These are phyloP conservation scores for Cyclospora cayetanensis DNA, from an alignment of 169 alveolate genomes.

Conservation along the genomic window DNA sequence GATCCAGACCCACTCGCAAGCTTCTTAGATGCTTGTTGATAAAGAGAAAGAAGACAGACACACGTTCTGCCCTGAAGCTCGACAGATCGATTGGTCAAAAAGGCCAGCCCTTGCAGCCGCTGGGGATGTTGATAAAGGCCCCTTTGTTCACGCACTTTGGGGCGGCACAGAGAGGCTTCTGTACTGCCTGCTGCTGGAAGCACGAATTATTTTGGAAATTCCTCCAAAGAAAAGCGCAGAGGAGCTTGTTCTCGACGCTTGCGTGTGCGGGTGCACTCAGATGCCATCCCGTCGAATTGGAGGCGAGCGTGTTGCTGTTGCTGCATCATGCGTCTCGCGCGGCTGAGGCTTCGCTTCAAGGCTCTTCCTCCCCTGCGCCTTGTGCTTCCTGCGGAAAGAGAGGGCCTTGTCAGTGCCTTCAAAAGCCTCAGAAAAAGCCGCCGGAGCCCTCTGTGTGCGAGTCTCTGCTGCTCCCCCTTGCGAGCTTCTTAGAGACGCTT, in stretches of 20 bases:
- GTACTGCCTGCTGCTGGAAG: too few species aligned
- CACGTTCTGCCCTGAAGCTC: not conserved
- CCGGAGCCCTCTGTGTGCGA: not conserved
- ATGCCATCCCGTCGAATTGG: conserved; percentile 24
- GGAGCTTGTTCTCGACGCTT: not conserved
- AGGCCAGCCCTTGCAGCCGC: too few species aligned
- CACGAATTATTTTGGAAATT: too few species aligned
- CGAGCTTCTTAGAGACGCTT: not conserved
- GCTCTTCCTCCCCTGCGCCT: not conserved
- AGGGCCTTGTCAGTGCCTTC: too few species aligned
- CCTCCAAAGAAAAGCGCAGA: not conserved
- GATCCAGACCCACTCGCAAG: too few species aligned
- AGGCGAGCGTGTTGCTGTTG: conserved; percentile 28
- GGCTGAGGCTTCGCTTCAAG: not conserved
- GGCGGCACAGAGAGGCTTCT: too few species aligned
- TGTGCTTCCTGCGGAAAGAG: not conserved
- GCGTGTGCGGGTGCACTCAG: not conserved
- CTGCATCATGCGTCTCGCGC: conserved; percentile 37
- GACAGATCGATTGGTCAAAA: not conserved
- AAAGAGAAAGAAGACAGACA: not conserved
- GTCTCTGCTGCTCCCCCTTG: conserved; percentile 20
- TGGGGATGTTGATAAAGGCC: too few species aligned
- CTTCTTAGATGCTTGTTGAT: too few species aligned
- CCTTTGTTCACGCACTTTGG: too few species aligned
- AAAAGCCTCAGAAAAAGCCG: too few species aligned